Evolutionary conservation across 345 rosid species (phyloP), one percentile per base, ranked within the genome.

Genomic region (Rhodamnia argentea): DNA sequence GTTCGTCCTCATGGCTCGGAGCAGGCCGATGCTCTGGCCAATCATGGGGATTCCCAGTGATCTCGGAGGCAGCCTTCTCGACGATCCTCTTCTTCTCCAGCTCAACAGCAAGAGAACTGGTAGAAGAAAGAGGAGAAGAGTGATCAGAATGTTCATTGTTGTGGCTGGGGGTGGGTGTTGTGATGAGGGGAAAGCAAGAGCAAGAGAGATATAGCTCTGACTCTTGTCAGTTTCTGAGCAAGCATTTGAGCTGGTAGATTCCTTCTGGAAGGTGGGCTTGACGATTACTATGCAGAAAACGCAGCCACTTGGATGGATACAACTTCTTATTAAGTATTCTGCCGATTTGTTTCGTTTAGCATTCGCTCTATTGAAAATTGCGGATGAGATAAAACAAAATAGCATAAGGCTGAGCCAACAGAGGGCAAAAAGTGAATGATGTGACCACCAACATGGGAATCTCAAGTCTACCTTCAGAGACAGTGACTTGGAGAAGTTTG

Each of bases 1-100:
- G 82, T 89, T 88, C 23, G 59, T 29, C 4, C 47, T 84, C 92
- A 87, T 8, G 74, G 92, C 87, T 4, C 50, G 15, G 44, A 91
- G 89, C 12, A 92, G 83, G 29, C 85, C 14, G 2, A 92, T 83
- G 86, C 90, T 90, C 83, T 90, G 90, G 82, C 94, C 91, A 44
- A 92, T 88, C 3, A 91, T 12, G 37, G 91, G 94, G 1, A 89
- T 15, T 6, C 93, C 92, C 40, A 91, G 14, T 13, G 90, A 89
- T 52, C 94, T 92, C 7, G 92, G 93, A 27, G 93, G 93, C 32
- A 91, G 84, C 10, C 16, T 86, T 86, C 85, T 89, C 26, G 90
- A 83, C 7, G 62, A 20, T 57, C 51, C 32, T 44, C 75, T 44
- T 23, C 56, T 57, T 59, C 64, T 85, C 14, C 50, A 76, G 24